phyloP scores from a whole-genome alignment of 129 eudicot species.

The Ambrosia trifida region DNA sequence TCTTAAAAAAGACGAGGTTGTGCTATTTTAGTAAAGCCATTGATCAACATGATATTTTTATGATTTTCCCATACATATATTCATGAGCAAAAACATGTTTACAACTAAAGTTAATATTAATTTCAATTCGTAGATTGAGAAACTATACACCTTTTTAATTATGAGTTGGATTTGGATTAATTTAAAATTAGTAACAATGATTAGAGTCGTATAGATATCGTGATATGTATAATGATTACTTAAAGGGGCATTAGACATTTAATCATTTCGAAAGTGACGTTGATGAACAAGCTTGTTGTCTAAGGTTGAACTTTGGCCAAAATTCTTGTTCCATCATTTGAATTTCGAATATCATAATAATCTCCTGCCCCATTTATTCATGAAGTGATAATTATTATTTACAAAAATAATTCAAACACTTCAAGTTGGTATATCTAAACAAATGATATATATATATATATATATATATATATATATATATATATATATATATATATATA shows the following conservation, averaged over 20 bases:
- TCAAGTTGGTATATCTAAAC: no score
- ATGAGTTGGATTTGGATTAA: not conserved
- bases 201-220: conserved; percentile 4
- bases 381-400: not conserved
- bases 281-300: not conserved
- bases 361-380: not conserved
- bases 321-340: conserved; percentile 5
- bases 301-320: conserved; percentile 8
- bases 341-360: not conserved
- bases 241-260: conserved; percentile 3
- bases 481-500: no score
- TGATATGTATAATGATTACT: not conserved
- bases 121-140: no score
- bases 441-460: no score
- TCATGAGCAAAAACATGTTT: no score
- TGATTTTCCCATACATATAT: no score
- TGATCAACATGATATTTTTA: no score
- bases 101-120: no score
- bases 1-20: no score
- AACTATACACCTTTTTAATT: not conserved
- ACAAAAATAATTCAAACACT: no score
- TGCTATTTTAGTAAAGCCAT: no score
- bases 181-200: conserved; percentile 14
- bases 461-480: no score
- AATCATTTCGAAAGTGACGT: conserved; percentile 5